These are phyloP conservation scores for Saraca asoca DNA, from an alignment of 331 rosid genomes.

Conservation along the genomic window DNA sequence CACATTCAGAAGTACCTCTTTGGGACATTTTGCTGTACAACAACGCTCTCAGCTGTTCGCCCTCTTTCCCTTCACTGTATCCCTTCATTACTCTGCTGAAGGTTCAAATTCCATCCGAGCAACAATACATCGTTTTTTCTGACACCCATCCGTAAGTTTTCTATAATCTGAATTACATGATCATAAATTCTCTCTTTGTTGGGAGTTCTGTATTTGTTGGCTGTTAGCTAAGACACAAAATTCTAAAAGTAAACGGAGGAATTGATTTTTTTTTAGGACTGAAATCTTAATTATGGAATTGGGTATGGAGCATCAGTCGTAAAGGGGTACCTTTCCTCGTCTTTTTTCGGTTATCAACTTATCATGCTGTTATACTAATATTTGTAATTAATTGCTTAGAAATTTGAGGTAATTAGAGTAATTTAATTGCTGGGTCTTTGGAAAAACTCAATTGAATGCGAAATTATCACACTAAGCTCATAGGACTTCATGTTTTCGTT, in stretches of 20 bases:
- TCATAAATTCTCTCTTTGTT: background rate
- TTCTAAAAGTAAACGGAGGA: background rate
- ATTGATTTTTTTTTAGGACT: slow-evolving; percentile 5
- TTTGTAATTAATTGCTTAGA: background rate
- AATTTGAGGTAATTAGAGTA: slow-evolving; percentile 9
- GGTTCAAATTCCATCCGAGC: background rate
- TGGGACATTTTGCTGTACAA: slow-evolving; percentile 1
- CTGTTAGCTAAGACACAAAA: background rate
- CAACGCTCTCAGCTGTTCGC: slow-evolving; percentile 10
- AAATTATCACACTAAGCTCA: background rate
- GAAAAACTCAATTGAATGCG: background rate
- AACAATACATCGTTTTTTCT: background rate
- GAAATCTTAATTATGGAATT: slow-evolving; percentile 12
- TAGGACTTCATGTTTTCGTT: background rate
- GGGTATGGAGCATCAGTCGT: slow-evolving; percentile 9
- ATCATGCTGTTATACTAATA: slow-evolving; percentile 2
- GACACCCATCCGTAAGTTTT: slow-evolving; percentile 34
- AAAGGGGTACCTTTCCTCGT: background rate
- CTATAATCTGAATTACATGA: slow-evolving; percentile 1
- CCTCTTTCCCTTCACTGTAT: background rate
- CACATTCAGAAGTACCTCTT: background rate
- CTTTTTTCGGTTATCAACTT: background rate
- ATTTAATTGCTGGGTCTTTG: background rate
- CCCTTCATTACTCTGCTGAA: background rate
- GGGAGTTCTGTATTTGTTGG: background rate